A percentile compares a stretch with the other conserved stretches of the same genome.
Evolutionary conservation across 1,284 basidiomycete species (phyloP).

Genomic region (Abortiporus biennis): DNA sequence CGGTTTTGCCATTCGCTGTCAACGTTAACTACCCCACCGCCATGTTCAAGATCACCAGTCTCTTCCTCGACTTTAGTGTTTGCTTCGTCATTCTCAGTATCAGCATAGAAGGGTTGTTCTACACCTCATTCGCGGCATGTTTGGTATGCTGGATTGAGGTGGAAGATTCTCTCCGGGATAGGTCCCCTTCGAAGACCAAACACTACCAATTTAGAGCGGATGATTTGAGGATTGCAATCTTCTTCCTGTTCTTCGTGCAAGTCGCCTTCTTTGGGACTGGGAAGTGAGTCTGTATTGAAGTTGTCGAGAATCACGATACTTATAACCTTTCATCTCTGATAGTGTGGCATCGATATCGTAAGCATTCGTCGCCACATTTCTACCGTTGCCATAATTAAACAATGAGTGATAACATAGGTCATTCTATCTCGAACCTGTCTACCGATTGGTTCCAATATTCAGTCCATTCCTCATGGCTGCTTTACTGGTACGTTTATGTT

Average conservation of each 20-base stretch:
- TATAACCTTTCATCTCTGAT: background rate
- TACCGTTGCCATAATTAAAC: background rate
- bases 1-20: constrained; percentile 43
- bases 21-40: constrained; percentile 29
- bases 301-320: background rate
- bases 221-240: constrained; percentile 71
- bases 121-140: constrained; percentile 58
- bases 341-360: constrained; percentile 87
- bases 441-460: constrained; percentile 83
- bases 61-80: constrained; percentile 71
- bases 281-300: constrained; percentile 55
- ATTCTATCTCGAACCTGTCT: constrained; percentile 88
- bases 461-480: constrained; percentile 82
- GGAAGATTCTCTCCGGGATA: constrained; percentile 42
- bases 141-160: constrained; percentile 68
- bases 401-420: constrained; percentile 39
- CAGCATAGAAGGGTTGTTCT: constrained; percentile 82
- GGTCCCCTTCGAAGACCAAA: background rate
- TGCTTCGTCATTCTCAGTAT: constrained; percentile 81
- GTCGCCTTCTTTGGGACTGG: constrained; percentile 87
- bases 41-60: constrained; percentile 45
- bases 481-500: constrained; percentile 45
- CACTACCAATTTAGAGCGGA: constrained; percentile 47
- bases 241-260: constrained; percentile 86
- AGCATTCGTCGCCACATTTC: constrained; percentile 22